phyloP scores from a whole-genome alignment of 495 filamentous ascomycete genomes.

The Bacidia rubella region DNA sequence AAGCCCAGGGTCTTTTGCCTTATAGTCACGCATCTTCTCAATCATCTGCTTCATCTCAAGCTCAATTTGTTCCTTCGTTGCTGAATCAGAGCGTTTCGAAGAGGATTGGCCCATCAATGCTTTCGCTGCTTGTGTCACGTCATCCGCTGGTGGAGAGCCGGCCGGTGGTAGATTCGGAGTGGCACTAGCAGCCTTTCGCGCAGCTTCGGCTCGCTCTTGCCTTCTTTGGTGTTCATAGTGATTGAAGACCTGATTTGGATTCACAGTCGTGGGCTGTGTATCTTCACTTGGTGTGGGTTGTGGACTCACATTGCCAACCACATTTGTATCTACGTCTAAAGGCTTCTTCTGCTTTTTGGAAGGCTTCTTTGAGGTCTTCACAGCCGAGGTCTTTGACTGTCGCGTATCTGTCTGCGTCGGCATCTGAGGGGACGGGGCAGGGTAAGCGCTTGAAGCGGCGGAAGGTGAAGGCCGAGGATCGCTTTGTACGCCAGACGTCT shows the following conservation, averaged over 20 bases:
- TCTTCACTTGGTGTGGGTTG: not conserved
- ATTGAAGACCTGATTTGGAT: slow-evolving; percentile 23
- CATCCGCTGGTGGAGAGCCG: not conserved
- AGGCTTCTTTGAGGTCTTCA: not conserved
- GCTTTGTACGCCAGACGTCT: not conserved
- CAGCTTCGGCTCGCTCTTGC: slow-evolving; percentile 16
- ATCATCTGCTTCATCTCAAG: slow-evolving; percentile 26
- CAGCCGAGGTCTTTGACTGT: no score
- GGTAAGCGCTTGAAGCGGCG: not conserved
- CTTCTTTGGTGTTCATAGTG: slow-evolving; percentile 16
- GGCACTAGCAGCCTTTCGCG: slow-evolving; percentile 6
- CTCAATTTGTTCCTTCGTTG: slow-evolving; percentile 19
- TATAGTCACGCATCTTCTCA: slow-evolving; percentile 26
- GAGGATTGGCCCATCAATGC: not conserved
- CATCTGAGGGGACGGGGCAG: not conserved
- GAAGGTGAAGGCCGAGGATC: not conserved
- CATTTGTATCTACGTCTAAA: not conserved
- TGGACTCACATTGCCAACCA: not conserved
- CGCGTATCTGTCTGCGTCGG: no score
- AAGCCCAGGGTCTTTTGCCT: slow-evolving; percentile 22
- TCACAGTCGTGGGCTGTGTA: slow-evolving; percentile 11
- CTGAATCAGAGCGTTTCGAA: not conserved
- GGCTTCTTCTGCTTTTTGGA: not conserved
- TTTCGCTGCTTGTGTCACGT: slow-evolving; percentile 4
- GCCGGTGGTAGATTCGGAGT: not conserved